Base-by-base conservation (phyloP, 306 rosid genomes). In the Oemleria cerasiformis region DNA sequence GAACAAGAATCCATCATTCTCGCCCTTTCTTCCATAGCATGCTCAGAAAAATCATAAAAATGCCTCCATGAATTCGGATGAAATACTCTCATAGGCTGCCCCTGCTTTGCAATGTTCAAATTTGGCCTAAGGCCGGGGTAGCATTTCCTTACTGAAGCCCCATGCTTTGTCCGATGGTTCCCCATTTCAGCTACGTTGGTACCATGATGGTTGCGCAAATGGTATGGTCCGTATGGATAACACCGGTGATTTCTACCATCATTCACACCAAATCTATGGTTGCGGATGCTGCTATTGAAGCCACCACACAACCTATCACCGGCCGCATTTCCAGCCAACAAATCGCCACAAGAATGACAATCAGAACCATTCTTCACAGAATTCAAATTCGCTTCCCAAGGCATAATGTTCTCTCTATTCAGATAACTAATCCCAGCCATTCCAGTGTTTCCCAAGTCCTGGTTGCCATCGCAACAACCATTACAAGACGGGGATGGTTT, bases 371-470 rank as follows among this genome's bases (percentile, higher is more conserved):
- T 49, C 60, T 48, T 36, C 19, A 55, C 47, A 7, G 49, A 59
- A 49, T 16, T 17, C 41, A 45, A 59, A 61, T 72, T 72, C 34
- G 67, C 43, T 14, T 17, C 63, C 63, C 21, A 40, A n/a, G 70
- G 82, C 70, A 73, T 42, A 49, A 65, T 17, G 65, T 73, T 78
- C 70, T 73, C 82, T 59, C 82, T 66, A 50, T 67, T 73, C 50
- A 59, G 2, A 20, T 58, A 8, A 34, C 64, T 43, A 44, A 50
- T 53, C 51, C 51, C n/a, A 42, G 57, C 67, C 42, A 41, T 53
- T 59, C 41, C 45, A 39, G 8, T 48, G 47, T 54, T 70, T 42
- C 61, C 41, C 54, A 2, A 11, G 6, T 63, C 43, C 61, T 47
- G 57, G 65, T 55, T 15, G 36, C 23, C 68, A 10, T 40, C 21